Conservation (phyloP, 768 basidiomycete genomes). For the Megacollybia marginata region DNA sequence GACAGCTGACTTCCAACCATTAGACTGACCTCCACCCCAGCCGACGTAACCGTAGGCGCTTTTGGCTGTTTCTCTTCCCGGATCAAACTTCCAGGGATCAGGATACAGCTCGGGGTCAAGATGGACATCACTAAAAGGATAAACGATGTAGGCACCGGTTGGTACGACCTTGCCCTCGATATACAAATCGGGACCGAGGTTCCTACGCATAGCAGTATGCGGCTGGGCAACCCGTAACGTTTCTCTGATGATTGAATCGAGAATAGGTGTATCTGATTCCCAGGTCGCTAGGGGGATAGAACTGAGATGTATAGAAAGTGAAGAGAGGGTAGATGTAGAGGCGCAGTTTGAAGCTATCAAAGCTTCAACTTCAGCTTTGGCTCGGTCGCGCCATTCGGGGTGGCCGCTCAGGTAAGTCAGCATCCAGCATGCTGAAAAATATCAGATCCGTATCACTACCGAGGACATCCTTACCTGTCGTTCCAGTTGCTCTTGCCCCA, state of each 20-base stretch:
- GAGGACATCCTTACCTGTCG: conserved; percentile 39
- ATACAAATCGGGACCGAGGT: conserved; percentile 63
- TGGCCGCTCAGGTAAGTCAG: conserved; percentile 66
- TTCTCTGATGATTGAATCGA: conserved; percentile 70
- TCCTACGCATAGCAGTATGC: conserved; percentile 75
- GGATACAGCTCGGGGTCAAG: conserved; percentile 65
- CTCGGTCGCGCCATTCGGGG: conserved; percentile 56
- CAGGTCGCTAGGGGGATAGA: conserved; percentile 60
- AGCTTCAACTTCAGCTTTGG: conserved; percentile 49
- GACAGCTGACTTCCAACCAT: conserved; percentile 6
- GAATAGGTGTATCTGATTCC: conserved; percentile 62
- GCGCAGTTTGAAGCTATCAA: conserved; percentile 39
- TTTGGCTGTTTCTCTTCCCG: conserved; percentile 35
- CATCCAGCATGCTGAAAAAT: conserved; percentile 56
- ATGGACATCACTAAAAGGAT: conserved; percentile 77
- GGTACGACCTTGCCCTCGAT: conserved; percentile 66
- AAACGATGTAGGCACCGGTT: conserved; percentile 68
- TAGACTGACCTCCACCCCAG: conserved; percentile 69
- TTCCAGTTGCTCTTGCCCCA: conserved; percentile 75
- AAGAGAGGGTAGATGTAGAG: conserved; percentile 15
- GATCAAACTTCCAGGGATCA: conserved; percentile 76
- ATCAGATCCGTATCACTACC: conserved; percentile 2
- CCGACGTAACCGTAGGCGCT: conserved; percentile 59
- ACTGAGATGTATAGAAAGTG: conserved; percentile 41
- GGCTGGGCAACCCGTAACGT: conserved; percentile 75